Evolutionary conservation across 108 stramenopile genomes (phyloP).

Genomic region (Halocafeteria seosinensis): DNA sequence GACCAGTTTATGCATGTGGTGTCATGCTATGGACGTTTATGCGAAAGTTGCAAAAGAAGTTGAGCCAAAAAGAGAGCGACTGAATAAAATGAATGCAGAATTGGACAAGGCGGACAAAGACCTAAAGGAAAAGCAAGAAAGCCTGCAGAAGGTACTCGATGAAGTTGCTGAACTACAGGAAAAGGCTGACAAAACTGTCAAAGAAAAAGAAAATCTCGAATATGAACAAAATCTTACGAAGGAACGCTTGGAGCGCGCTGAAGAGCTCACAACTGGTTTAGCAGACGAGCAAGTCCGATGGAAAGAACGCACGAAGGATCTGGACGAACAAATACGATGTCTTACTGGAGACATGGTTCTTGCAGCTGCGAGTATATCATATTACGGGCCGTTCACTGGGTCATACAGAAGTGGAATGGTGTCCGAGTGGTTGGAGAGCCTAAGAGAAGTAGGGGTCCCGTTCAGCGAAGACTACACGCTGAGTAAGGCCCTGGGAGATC

Average conservation of each 20-base stretch:
- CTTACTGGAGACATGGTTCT: conserved; percentile 43
- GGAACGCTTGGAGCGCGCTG: conserved; percentile 33
- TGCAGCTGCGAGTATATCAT: conserved; percentile 33
- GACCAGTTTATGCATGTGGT: conserved; percentile 38
- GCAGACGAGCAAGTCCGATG: conserved; percentile 41
- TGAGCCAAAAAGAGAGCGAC: conserved; percentile 34
- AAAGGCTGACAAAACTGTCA: conserved; percentile 27
- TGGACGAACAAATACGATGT: conserved; percentile 19
- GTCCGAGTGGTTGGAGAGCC: conserved; percentile 18
- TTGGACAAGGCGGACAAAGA: conserved; percentile 26
- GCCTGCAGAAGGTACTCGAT: conserved; percentile 32
- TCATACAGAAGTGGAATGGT: conserved; percentile 30
- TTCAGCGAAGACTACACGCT: conserved; percentile 19
- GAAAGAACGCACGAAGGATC: conserved; percentile 19
- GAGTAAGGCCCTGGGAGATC: conserved; percentile 30
- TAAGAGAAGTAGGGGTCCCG: conserved; percentile 17
- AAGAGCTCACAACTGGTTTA: conserved; percentile 40
- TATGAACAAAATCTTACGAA: conserved; percentile 31
- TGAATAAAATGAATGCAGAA: conserved; percentile 37
- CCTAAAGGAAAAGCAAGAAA: conserved; percentile 31
- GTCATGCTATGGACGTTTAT: conserved; percentile 48
- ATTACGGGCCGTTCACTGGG: conserved; percentile 48
- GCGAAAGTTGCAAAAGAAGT: conserved; percentile 44
- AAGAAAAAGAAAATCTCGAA: conserved; percentile 36
- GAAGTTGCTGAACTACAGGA: conserved; percentile 32